phyloP scores from a whole-genome alignment of 1,284 basidiomycete genomes.

The Heterobasidion occidentale region DNA sequence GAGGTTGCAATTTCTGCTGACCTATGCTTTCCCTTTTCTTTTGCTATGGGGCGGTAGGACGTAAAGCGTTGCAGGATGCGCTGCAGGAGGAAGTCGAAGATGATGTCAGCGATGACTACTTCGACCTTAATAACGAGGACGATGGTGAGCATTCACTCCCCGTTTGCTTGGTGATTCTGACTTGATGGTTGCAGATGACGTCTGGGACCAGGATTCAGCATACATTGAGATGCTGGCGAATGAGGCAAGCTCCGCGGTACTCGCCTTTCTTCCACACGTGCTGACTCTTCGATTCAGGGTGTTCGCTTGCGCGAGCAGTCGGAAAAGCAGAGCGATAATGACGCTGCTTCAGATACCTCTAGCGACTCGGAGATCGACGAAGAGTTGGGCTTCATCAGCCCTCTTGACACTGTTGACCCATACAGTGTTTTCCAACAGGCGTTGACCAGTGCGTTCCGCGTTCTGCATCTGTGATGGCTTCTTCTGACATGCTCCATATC shows the following conservation, averaged over 20 bases:
- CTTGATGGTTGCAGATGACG: constrained; percentile 44
- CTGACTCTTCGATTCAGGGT: constrained; percentile 33
- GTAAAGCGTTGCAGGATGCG: constrained; percentile 57
- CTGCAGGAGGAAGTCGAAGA: constrained; percentile 51
- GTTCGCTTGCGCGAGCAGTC: constrained; percentile 60
- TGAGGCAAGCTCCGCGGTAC: constrained; percentile 42
- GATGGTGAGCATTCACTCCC: constrained; percentile 40
- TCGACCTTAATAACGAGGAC: constrained; percentile 61
- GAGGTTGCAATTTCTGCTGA: neutral
- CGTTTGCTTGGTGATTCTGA: constrained; percentile 3
- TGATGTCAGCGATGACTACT: constrained; percentile 52
- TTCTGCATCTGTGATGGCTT: neutral
- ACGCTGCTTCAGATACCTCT: constrained; percentile 39
- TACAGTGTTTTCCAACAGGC: constrained; percentile 70
- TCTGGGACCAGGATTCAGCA: constrained; percentile 80
- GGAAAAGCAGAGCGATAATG: constrained; percentile 33
- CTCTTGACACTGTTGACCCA: constrained; percentile 66
- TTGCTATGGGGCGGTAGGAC: constrained; percentile 30
- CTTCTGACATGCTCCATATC: neutral
- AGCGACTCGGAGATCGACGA: constrained; percentile 62
- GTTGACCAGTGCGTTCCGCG: constrained; percentile 46
- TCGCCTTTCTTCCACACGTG: neutral
- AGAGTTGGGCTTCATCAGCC: constrained; percentile 74
- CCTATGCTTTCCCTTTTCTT: neutral
- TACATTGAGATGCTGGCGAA: constrained; percentile 76